These are phyloP conservation scores for Leccinum disarticulatum DNA, from an alignment of 768 basidiomycete genomes.

Conservation along the genomic window DNA sequence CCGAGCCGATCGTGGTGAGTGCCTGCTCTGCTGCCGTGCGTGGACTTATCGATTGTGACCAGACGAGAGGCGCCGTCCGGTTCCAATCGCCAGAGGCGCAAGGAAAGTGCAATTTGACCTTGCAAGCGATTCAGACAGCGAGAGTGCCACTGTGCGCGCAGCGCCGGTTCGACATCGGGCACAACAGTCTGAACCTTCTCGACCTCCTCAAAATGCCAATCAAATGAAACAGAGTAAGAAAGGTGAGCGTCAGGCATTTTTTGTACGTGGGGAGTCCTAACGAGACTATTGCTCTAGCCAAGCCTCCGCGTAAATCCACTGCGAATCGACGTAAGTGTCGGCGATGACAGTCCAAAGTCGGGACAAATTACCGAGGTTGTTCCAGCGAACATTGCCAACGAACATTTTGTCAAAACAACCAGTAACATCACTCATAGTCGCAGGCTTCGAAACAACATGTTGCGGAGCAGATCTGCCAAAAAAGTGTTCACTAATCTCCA, in stretches of 20 bases:
- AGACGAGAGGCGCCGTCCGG: constrained; percentile 8
- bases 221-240: constrained; percentile 5
- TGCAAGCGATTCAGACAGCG: constrained; percentile 12
- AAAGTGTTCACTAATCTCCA: constrained; percentile 5
- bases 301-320: constrained; percentile 2
- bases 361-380: constrained; percentile 1
- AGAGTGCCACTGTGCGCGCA: constrained; percentile 15
- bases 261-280: neutral
- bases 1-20: constrained; percentile 4
- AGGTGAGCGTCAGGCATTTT: constrained; percentile 1
- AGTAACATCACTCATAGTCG: neutral
- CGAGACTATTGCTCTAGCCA: constrained; percentile 7
- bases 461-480: constrained; percentile 5
- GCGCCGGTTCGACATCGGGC: constrained; percentile 5
- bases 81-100: neutral
- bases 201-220: neutral
- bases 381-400: constrained; percentile 11
- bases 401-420: constrained; percentile 9
- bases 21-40: neutral
- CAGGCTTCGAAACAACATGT: neutral
- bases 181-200: neutral
- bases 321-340: constrained; percentile 16
- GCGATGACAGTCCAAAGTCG: neutral
- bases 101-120: constrained; percentile 20
- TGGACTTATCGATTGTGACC: neutral